phyloP scores from a whole-genome alignment of 164 flowering plant species.

The Buxus sempervirens region DNA sequence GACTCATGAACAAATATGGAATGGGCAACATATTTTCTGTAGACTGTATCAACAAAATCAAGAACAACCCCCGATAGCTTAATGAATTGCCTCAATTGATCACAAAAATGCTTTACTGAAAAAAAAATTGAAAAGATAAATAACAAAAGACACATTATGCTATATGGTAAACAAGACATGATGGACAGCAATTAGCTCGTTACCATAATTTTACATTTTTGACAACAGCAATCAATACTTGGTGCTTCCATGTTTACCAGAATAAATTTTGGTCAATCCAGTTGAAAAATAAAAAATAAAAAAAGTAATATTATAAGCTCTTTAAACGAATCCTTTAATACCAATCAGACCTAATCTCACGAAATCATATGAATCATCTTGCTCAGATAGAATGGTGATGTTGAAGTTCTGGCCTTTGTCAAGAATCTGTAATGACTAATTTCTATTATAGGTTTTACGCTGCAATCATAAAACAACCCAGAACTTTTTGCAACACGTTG shows the following conservation, averaged over 20 bases:
- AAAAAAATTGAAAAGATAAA: neutral
- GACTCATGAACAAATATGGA: neutral
- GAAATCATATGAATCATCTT: too few relatives aligned
- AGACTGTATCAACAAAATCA: neutral
- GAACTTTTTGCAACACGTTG: neutral
- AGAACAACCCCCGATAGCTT: neutral
- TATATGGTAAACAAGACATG: neutral
- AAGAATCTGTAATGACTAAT: neutral
- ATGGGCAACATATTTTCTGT: neutral
- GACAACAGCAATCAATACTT: neutral
- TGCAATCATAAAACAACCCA: neutral
- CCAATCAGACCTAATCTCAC: neutral
- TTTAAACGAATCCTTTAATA: neutral
- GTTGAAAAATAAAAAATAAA: too few relatives aligned
- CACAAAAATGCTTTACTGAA: slow-evolving; percentile 2
- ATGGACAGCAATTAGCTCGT: neutral
- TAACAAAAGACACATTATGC: neutral
- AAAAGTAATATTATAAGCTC: neutral
- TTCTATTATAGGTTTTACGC: neutral
- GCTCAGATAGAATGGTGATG: neutral
- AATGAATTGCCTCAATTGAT: neutral
- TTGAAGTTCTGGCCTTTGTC: too few relatives aligned
- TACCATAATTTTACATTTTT: neutral
- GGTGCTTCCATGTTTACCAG: neutral
- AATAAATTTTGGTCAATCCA: too few relatives aligned